Percentiles rank a stretch among this genome's conserved stretches.
Evolutionary conservation across 331 rosid species (phyloP).

Genomic region (Acacia pycnantha): DNA sequence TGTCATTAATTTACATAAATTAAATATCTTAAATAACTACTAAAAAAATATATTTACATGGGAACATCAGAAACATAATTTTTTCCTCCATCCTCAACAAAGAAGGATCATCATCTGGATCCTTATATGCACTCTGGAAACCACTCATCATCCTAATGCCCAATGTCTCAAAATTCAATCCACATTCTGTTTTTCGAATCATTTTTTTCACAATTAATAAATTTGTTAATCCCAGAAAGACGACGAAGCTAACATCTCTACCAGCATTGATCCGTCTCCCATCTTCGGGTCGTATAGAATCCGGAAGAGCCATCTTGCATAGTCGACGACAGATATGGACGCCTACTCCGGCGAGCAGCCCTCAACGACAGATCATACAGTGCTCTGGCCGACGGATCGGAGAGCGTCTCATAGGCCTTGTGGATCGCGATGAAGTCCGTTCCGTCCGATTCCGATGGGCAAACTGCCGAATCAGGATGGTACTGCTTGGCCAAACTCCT

Average conservation of each 20-base stretch:
- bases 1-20: neutral
- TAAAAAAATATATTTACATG: neutral
- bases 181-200: neutral
- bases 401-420: neutral
- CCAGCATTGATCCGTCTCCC: constrained; percentile 8
- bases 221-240: neutral
- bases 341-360: neutral
- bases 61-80: neutral
- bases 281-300: neutral
- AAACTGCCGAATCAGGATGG: neutral
- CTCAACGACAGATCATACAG: neutral
- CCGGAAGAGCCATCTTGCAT: neutral
- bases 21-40: no score
- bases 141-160: neutral
- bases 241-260: neutral
- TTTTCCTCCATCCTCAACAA: neutral
- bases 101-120: neutral
- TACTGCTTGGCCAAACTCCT: neutral
- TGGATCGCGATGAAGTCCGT: neutral
- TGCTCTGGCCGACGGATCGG: neutral
- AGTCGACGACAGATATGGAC: neutral
- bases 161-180: neutral
- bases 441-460: neutral
- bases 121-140: neutral
- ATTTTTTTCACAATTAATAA: neutral